Evolutionary conservation across 495 filamentous ascomycete genomes (phyloP).

Genomic region (Lindgomyces ingoldianus): DNA sequence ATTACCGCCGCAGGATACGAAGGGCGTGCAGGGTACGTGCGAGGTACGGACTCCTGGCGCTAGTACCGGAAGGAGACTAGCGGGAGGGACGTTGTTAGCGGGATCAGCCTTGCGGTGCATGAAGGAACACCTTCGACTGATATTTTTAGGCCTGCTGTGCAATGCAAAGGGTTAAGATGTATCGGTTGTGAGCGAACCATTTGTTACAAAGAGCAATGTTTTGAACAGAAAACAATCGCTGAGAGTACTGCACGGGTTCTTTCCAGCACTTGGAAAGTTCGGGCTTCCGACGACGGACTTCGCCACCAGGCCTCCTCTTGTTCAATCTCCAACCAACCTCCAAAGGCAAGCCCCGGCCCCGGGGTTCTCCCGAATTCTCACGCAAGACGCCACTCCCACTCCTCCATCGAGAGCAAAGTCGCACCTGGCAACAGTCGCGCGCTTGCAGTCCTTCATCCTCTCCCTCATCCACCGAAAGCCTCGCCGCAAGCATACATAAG

Average conservation of each 20-base stretch:
- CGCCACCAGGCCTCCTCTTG: neutral
- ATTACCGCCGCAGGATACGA: slow-evolving; percentile 5
- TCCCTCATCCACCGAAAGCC: neutral
- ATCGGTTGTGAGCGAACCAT: too few species aligned
- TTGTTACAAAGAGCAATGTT: too few species aligned
- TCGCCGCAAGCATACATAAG: neutral
- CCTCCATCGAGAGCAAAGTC: too few species aligned
- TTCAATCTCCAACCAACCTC: neutral
- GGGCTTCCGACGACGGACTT: neutral
- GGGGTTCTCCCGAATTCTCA: too few species aligned
- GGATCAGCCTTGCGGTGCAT: too few species aligned
- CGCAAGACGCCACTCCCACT: too few species aligned
- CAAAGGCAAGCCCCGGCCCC: neutral
- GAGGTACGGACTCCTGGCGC: neutral
- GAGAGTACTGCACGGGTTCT: neutral
- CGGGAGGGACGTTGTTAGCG: too few species aligned
- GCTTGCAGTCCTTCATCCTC: neutral
- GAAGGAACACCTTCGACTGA: too few species aligned
- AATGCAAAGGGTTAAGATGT: neutral
- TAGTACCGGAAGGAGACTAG: neutral
- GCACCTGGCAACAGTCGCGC: too few species aligned
- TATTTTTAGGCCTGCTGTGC: too few species aligned
- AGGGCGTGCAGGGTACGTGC: too few species aligned
- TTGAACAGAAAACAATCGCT: too few species aligned
- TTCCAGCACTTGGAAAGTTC: neutral